These are phyloP conservation scores for Trametes pubescens DNA, from an alignment of 1,284 basidiomycete genomes.

Conservation along the genomic window DNA sequence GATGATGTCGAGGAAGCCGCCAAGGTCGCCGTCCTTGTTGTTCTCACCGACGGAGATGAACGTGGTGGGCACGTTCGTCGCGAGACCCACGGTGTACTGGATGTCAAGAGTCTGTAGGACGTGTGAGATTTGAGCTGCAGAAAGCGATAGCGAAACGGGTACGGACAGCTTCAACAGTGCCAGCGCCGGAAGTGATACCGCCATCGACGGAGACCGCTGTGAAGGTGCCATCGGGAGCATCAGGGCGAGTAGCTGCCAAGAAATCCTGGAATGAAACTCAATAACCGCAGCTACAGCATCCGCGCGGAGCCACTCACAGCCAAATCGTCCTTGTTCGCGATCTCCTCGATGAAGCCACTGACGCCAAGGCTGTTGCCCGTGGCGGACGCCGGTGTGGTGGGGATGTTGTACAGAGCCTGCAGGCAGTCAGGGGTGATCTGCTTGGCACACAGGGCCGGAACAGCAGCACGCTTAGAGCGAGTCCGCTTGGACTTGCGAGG, in stretches of 20 bases:
- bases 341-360: slow-evolving; percentile 62
- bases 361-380: slow-evolving; percentile 60
- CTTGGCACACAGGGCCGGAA: slow-evolving; percentile 44
- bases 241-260: slow-evolving; percentile 54
- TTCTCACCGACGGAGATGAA: slow-evolving; percentile 33
- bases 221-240: slow-evolving; percentile 47
- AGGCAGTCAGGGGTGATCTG: slow-evolving; percentile 66
- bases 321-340: slow-evolving; percentile 59
- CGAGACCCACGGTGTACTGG: slow-evolving; percentile 69
- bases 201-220: slow-evolving; percentile 32
- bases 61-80: slow-evolving; percentile 50
- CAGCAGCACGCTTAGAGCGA: slow-evolving; percentile 27
- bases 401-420: slow-evolving; percentile 59
- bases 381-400: slow-evolving; percentile 54
- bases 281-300: neutral
- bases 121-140: neutral
- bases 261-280: slow-evolving; percentile 51
- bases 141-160: too few species aligned
- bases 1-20: slow-evolving; percentile 44
- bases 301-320: slow-evolving; percentile 37
- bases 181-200: slow-evolving; percentile 47
- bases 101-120: slow-evolving; percentile 57
- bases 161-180: slow-evolving; percentile 34
- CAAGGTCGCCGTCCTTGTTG: slow-evolving; percentile 34
- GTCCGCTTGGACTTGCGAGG: slow-evolving; percentile 24